phyloP scores from a whole-genome alignment of 108 stramenopile species.

The Bacterosira constricta region DNA sequence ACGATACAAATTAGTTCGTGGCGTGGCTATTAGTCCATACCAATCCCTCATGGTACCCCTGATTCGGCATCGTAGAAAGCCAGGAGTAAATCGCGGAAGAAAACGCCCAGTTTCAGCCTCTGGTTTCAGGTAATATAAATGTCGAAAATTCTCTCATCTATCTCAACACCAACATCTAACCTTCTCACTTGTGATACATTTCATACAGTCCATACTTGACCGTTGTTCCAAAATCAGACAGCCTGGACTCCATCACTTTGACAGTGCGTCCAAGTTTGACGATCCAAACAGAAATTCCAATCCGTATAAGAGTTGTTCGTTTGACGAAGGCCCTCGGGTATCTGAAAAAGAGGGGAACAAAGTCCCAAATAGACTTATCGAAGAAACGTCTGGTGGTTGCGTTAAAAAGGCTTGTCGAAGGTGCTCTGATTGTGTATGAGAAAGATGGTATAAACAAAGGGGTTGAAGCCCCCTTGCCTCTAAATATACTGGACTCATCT shows the following conservation, averaged over 20 bases:
- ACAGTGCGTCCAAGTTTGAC: slow-evolving; percentile 28
- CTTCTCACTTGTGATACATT: neutral
- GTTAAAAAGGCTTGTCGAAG: slow-evolving; percentile 29
- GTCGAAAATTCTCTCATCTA: neutral
- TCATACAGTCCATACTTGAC: slow-evolving; percentile 27
- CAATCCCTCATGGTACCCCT: slow-evolving; percentile 44
- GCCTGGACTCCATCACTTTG: slow-evolving; percentile 28
- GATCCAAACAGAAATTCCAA: slow-evolving; percentile 32
- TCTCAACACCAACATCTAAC: too few relatives aligned
- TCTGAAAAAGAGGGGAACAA: slow-evolving; percentile 27
- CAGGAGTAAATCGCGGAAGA: slow-evolving; percentile 1
- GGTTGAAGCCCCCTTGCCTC: slow-evolving; percentile 14
- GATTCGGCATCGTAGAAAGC: slow-evolving; percentile 2
- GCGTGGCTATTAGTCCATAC: slow-evolving; percentile 15
- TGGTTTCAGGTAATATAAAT: slow-evolving; percentile 25
- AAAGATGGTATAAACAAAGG: slow-evolving; percentile 17
- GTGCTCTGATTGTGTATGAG: slow-evolving; percentile 43
- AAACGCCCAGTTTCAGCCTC: slow-evolving; percentile 20
- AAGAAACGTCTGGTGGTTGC: slow-evolving; percentile 29
- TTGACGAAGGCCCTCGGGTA: slow-evolving; percentile 21
- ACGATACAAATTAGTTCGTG: slow-evolving; percentile 26
- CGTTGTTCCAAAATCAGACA: slow-evolving; percentile 30
- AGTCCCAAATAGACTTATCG: slow-evolving; percentile 31
- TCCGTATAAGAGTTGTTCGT: slow-evolving; percentile 37
- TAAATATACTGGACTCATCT: slow-evolving; percentile 34